Conservation (phyloP, 202 grass and related monocot genomes). For the Tripidium arundinaceum region DNA sequence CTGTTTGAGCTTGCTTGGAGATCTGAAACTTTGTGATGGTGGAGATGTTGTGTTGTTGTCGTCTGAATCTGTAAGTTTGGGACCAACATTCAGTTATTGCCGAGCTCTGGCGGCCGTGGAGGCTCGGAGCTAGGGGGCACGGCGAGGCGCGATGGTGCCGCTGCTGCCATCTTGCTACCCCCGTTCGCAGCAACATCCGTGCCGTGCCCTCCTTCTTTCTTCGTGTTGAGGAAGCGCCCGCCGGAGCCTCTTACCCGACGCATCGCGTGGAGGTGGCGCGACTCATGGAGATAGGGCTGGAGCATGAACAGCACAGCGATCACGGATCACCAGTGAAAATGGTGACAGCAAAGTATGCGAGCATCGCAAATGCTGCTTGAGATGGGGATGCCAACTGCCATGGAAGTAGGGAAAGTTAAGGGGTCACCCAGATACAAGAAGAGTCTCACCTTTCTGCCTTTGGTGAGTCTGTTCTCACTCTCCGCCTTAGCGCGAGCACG, state of each 20-base stretch:
- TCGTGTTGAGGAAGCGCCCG: slow-evolving; percentile 94
- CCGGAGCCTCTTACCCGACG: slow-evolving; percentile 68
- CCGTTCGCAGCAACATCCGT: neutral
- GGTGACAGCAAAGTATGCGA: neutral
- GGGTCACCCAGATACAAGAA: neutral
- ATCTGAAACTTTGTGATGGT: neutral
- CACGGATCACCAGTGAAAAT: neutral
- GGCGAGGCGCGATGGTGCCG: neutral
- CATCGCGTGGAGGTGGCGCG: slow-evolving; percentile 87
- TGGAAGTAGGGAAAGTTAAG: neutral
- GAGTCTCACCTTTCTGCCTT: slow-evolving; percentile 66
- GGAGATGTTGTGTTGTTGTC: neutral
- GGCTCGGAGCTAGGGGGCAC: slow-evolving; percentile 26
- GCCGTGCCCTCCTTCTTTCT: slow-evolving; percentile 31
- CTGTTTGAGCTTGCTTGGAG: slow-evolving; percentile 3
- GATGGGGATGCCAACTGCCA: neutral
- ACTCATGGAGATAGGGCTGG: slow-evolving; percentile 91
- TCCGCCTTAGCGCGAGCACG: slow-evolving; percentile 80
- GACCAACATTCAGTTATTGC: neutral
- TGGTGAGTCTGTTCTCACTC: slow-evolving; percentile 45
- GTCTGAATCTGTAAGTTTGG: neutral
- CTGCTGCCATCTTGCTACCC: slow-evolving; percentile 1
- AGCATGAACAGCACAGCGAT: neutral
- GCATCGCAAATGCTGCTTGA: neutral
- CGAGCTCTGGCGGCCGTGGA: neutral